phyloP scores from a whole-genome alignment of 192 early-diverging fungal species.

The Linnemannia exigua region DNA sequence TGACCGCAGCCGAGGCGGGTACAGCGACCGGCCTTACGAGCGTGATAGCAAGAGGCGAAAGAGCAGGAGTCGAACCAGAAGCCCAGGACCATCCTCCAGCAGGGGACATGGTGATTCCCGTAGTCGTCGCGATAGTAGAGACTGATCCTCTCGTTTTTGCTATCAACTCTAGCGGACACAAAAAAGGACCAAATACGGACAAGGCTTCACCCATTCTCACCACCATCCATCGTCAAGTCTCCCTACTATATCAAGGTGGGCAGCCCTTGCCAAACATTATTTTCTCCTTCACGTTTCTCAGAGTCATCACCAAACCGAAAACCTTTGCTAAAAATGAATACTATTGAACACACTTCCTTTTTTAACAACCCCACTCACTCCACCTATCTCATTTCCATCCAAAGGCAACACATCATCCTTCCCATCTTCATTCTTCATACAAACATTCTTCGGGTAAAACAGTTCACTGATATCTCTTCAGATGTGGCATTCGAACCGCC shows the following conservation, averaged over 20 bases:
- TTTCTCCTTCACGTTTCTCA: background rate
- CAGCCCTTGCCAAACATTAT: background rate
- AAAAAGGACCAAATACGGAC: background rate
- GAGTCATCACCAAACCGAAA: background rate
- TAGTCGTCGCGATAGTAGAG: conserved; percentile 33
- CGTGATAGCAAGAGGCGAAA: conserved; percentile 54
- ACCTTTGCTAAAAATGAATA: background rate
- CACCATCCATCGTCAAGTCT: background rate
- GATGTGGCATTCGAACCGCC: background rate
- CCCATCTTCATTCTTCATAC: background rate
- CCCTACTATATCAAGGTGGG: conserved; percentile 9
- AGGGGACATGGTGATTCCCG: conserved; percentile 28
- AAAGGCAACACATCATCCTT: conserved; percentile 1
- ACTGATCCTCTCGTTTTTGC: conserved; percentile 13
- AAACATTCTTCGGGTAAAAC: conserved; percentile 7
- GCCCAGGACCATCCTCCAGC: conserved; percentile 34
- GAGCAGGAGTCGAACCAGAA: conserved; percentile 49
- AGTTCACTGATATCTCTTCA: background rate
- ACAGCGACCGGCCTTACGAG: conserved; percentile 56
- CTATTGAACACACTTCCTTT: background rate
- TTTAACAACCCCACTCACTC: background rate
- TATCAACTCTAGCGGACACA: background rate
- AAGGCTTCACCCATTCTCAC: background rate
- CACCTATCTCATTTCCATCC: background rate
- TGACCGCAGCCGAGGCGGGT: conserved; percentile 60